Evolutionary conservation across 441 rosid genomes (phyloP).

Genomic region (Omphalea diandra): DNA sequence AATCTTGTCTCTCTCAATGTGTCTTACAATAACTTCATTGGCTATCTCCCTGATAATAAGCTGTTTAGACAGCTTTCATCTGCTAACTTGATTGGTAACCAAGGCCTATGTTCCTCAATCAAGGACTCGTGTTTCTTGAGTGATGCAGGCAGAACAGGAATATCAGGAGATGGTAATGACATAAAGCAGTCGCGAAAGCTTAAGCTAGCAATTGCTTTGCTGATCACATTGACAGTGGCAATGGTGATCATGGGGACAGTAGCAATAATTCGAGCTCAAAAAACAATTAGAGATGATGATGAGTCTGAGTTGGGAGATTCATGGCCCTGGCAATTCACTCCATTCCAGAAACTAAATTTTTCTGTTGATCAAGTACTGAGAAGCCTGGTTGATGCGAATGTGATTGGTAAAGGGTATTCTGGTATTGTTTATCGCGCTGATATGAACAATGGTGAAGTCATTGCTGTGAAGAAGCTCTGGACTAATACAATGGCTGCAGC

Average conservation of each 20-base stretch:
- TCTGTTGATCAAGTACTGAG: conserved; percentile 77
- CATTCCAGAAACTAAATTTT: conserved; percentile 94
- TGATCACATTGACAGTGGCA: conserved; percentile 60
- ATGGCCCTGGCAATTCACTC: conserved; percentile 94
- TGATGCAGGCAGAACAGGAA: conserved; percentile 34
- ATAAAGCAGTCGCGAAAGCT: conserved; percentile 47
- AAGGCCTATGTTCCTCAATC: conserved; percentile 64
- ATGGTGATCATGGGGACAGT: conserved; percentile 73
- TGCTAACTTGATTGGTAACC: conserved; percentile 61
- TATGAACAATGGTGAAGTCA: conserved; percentile 77
- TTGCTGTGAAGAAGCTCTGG: conserved; percentile 98
- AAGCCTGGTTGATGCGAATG: conserved; percentile 76
- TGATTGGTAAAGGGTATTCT: conserved; percentile 96
- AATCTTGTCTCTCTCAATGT: conserved; percentile 85
- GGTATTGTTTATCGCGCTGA: conserved; percentile 95
- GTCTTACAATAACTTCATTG: conserved; percentile 81
- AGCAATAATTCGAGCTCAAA: conserved; percentile 61
- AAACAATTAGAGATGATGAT: conserved; percentile 43
- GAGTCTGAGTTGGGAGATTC: conserved; percentile 80
- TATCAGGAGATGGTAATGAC: conserved; percentile 30
- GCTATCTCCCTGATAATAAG: conserved; percentile 88
- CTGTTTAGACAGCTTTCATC: conserved; percentile 65
- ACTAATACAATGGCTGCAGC: conserved; percentile 49
- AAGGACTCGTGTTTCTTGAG: conserved; percentile 63
- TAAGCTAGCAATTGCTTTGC: conserved; percentile 64